Evolutionary conservation across 2,329 filamentous ascomycete genomes (phyloP).

Genomic region (Epichloe baconii): DNA sequence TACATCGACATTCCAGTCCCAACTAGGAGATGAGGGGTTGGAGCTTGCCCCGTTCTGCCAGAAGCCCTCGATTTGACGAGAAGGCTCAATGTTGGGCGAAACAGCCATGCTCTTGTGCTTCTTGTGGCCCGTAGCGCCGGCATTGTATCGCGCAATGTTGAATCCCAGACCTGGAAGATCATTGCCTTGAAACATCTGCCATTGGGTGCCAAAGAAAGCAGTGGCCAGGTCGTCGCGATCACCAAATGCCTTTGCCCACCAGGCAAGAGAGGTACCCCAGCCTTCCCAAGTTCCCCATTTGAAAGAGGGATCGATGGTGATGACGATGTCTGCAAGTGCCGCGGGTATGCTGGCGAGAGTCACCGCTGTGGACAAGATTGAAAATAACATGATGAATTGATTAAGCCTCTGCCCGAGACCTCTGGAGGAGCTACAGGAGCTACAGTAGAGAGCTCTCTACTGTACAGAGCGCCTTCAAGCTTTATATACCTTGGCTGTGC

Average conservation of each 20-base stretch:
- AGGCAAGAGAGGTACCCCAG: conserved; percentile 29
- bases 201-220: conserved; percentile 26
- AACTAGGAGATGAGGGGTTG: conserved; percentile 22
- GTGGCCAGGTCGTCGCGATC: conserved; percentile 26
- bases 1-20: conserved; percentile 27
- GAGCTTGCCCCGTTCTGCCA: conserved; percentile 25
- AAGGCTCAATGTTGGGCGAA: conserved; percentile 23
- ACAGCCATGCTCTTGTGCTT: conserved; percentile 21
- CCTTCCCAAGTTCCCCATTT: conserved; percentile 30
- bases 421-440: neutral
- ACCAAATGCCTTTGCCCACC: conserved; percentile 30
- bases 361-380: neutral
- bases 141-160: conserved; percentile 31
- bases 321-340: neutral
- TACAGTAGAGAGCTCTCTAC: too few species aligned
- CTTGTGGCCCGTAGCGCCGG: conserved; percentile 26
- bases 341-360: neutral
- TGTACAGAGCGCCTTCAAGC: neutral
- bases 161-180: conserved; percentile 26
- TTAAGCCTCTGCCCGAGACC: neutral
- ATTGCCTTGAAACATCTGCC: conserved; percentile 16
- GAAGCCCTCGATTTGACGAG: conserved; percentile 26
- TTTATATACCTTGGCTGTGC: neutral
- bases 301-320: conserved; percentile 5
- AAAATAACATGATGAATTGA: neutral